Conservation (phyloP, 75 land plant genomes). For the Cunninghamia lanceolata region DNA sequence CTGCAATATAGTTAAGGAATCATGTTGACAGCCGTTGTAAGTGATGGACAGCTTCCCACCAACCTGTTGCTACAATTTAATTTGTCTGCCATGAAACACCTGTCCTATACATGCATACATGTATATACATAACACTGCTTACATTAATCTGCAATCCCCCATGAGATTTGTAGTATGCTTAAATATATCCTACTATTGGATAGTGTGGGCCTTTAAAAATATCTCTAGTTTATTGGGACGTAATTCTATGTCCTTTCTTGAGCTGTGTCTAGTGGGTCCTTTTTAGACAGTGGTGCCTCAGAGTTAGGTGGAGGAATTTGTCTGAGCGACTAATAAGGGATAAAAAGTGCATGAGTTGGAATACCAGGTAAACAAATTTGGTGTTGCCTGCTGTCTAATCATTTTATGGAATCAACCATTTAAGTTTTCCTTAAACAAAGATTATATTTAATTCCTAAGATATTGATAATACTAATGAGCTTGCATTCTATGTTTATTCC, state of each 20-base stretch:
- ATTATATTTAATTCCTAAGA: too few relatives aligned
- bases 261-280: not conserved
- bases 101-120: not conserved
- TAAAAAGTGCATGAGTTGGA: not conserved
- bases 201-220: not conserved
- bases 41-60: not conserved
- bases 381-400: not conserved
- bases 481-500: too few relatives aligned
- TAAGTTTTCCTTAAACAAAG: too few relatives aligned
- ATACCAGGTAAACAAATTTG: not conserved
- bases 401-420: not conserved
- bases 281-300: not conserved
- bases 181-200: not conserved
- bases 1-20: not conserved
- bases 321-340: not conserved
- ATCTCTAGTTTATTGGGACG: not conserved
- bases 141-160: not conserved
- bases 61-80: not conserved
- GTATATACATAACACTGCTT: not conserved
- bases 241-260: not conserved
- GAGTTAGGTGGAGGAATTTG: not conserved
- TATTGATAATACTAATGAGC: too few relatives aligned
- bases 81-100: constrained; percentile 2
- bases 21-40: not conserved
- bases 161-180: not conserved